phyloP scores from a whole-genome alignment of 2,329 filamentous ascomycete species.

The Colletotrichum australisinense region DNA sequence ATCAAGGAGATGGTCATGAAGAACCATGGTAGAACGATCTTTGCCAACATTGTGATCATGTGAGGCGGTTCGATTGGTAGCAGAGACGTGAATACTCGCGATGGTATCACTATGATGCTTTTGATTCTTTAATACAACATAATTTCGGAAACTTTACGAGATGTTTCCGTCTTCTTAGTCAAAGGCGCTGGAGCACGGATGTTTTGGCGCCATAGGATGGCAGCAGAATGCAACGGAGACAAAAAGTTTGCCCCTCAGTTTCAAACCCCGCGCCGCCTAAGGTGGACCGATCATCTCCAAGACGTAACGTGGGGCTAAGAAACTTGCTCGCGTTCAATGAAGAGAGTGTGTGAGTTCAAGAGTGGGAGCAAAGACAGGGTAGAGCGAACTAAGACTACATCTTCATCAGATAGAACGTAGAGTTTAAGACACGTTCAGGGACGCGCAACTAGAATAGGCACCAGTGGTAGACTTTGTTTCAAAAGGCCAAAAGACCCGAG shows the following conservation, averaged over 20 bases:
- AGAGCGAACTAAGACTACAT: neutral
- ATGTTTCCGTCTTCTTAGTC: neutral
- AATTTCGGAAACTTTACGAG: neutral
- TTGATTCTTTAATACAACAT: too few relatives aligned
- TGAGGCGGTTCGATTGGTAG: neutral
- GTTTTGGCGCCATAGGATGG: neutral
- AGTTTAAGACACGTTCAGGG: neutral
- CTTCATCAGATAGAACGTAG: neutral
- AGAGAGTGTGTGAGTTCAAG: neutral
- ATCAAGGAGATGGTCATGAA: constrained; percentile 56
- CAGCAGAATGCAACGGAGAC: neutral
- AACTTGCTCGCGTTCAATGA: neutral
- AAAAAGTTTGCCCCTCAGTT: neutral
- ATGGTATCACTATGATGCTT: neutral
- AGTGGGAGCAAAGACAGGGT: neutral
- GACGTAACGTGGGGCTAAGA: neutral
- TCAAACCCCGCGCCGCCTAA: neutral
- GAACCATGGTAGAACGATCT: constrained; percentile 50
- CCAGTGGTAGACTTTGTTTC: neutral
- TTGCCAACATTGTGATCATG: neutral
- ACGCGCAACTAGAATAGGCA: neutral
- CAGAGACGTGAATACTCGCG: neutral
- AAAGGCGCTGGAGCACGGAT: neutral
- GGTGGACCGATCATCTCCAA: neutral
- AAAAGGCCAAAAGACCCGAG: neutral